Conservation (phyloP, 2,329 filamentous ascomycete genomes). For the Hyphodiscus sp. region DNA sequence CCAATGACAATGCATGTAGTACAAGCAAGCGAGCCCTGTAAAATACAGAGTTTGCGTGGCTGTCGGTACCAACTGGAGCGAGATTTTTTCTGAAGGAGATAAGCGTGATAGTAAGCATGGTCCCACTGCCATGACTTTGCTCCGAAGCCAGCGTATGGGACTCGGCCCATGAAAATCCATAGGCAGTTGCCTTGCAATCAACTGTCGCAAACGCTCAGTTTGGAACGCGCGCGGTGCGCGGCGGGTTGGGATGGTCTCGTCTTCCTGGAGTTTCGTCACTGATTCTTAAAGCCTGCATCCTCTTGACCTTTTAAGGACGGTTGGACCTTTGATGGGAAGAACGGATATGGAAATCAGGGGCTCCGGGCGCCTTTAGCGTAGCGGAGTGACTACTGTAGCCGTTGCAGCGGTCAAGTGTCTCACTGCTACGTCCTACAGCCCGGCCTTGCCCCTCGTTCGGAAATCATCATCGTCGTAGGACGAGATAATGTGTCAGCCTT, state of each 20-base stretch:
- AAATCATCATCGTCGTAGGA: not conserved
- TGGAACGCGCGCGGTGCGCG: conserved; percentile 17
- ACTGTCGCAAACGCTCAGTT: conserved; percentile 5
- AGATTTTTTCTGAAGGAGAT: conserved; percentile 47
- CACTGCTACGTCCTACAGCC: not conserved
- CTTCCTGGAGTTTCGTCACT: conserved; percentile 29
- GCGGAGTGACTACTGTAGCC: not conserved
- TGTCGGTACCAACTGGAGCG: conserved; percentile 12
- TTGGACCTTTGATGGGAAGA: not conserved
- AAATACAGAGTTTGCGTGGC: not conserved
- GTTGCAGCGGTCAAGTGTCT: not conserved
- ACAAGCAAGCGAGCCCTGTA: not conserved
- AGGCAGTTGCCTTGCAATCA: not conserved
- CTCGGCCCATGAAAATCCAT: conserved; percentile 43
- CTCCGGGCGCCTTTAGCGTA: not conserved
- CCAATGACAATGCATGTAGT: not conserved
- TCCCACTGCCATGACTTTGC: conserved; percentile 40
- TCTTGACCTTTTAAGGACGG: too few relatives aligned
- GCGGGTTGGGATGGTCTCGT: conserved; percentile 46
- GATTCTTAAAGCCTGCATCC: conserved; percentile 5
- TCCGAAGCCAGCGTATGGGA: conserved; percentile 52
- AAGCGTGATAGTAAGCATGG: conserved; percentile 51
- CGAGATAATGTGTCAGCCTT: not conserved
- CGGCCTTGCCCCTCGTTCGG: not conserved
- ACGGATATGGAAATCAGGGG: conserved; percentile 4